Conservation (phyloP, 2,329 filamentous ascomycete genomes). For the Simplicillium aogashimaense region DNA sequence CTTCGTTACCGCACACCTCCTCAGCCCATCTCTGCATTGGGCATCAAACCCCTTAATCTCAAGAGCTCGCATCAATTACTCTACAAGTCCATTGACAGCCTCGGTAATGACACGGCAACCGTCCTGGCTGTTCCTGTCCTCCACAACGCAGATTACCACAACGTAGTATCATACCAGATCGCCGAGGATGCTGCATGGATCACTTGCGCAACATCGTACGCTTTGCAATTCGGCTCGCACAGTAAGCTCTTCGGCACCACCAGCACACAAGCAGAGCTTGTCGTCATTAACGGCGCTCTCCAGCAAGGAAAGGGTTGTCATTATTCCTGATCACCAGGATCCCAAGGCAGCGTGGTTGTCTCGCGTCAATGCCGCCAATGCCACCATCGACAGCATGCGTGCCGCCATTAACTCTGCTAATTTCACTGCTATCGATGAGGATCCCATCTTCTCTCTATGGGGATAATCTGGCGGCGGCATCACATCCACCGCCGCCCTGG, state of each 20-base stretch:
- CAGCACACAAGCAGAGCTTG: neutral
- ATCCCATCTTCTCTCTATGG: neutral
- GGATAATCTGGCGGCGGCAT: neutral
- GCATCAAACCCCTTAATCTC: neutral
- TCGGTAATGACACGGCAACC: neutral
- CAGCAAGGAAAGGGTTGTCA: neutral
- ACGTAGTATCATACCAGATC: neutral
- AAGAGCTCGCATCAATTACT: neutral
- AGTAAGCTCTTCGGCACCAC: neutral
- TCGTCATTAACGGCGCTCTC: neutral
- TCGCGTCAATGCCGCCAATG: neutral
- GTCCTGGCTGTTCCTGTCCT: neutral
- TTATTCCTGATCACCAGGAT: neutral
- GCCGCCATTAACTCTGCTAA: neutral
- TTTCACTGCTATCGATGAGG: neutral
- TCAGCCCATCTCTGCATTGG: neutral
- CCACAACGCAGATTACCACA: neutral
- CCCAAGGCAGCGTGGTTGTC: neutral
- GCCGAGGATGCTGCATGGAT: neutral
- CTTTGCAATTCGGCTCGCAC: neutral
- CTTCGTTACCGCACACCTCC: neutral
- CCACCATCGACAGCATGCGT: neutral
- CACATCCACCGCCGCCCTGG: neutral
- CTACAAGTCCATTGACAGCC: neutral
- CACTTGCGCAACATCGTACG: neutral